These are phyloP conservation scores for Dioscorea cayenensis DNA, from an alignment of 116 monocot species.

Conservation along the genomic window DNA sequence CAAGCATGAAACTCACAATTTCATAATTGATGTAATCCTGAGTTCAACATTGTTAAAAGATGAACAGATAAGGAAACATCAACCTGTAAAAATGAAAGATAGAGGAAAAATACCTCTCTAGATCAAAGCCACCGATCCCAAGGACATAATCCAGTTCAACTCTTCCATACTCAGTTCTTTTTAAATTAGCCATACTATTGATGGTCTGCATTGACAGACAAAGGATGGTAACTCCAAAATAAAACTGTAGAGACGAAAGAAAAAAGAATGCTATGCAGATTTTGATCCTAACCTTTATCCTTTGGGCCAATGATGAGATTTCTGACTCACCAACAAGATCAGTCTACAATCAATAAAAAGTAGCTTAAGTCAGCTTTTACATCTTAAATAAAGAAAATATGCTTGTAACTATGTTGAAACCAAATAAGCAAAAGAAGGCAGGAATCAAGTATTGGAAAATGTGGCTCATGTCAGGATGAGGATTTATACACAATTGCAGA, in stretches of 20 bases:
- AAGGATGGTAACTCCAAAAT: slow-evolving; percentile 4
- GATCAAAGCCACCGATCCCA: slow-evolving; percentile 97
- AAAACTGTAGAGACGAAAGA: slow-evolving; percentile 1
- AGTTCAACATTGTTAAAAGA: not conserved
- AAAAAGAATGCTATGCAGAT: not conserved
- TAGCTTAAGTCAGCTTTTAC: not conserved
- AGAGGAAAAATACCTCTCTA: slow-evolving; percentile 69
- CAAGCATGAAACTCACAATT: too few species aligned
- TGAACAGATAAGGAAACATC: not conserved
- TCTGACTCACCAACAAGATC: slow-evolving; percentile 75
- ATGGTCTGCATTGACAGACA: slow-evolving; percentile 50
- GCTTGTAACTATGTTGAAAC: not conserved
- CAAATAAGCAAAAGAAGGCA: not conserved
- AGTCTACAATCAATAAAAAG: slow-evolving; percentile 31
- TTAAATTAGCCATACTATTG: slow-evolving; percentile 85
- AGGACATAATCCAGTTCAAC: slow-evolving; percentile 98
- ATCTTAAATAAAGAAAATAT: not conserved
- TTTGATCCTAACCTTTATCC: slow-evolving; percentile 53
- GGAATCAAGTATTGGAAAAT: not conserved
- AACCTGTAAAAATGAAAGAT: not conserved
- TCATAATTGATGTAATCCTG: too few species aligned
- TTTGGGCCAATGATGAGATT: slow-evolving; percentile 60
- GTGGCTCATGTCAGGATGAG: not conserved
- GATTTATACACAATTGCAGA: not conserved
- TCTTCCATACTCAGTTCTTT: slow-evolving; percentile 73